Base-by-base conservation (phyloP, 169 alveolate genomes). In the Cystoisospora suis region DNA sequence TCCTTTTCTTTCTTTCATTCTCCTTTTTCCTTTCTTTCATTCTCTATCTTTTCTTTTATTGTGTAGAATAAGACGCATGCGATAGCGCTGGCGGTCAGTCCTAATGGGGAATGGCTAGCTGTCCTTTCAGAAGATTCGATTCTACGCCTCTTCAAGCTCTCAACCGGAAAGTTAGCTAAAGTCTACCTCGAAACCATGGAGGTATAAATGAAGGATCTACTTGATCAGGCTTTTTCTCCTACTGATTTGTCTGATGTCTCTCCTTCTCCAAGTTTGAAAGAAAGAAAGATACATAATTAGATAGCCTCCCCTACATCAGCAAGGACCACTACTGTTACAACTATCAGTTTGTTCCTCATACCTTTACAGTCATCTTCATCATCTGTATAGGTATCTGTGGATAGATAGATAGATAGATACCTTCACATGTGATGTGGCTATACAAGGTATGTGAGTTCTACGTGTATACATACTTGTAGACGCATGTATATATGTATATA, bases 121-220 rank as follows among this genome's bases (percentile, higher is more conserved):
- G 86, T 85, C 34, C 58, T 91, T 27, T 80, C 91, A 32, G 87
- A 69, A 3, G 94, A 91, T 61, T 56, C 53, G 65, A 85, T 75
- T 42, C 46, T 91, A 32, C 88, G 94, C 20, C 34, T 91, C 34
- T 91, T 87, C 89, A 47, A 79, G 58, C 42, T 86, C 6, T 36
- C 72, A 61, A 87, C 87, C 47, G 88, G 83, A 29, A 91, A 86
- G 45, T 69, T 91, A 40, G 9, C 75, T 17, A 81, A 83, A 6
- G 88, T 81, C 2, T 91, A 86, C 72, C 79, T 75, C 27, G 94
- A 91, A 49, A 87, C 90, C 36, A 45, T 91, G 40, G 92, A 91
- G 47, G 94, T 91, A 85, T 20, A 47, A 7, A 38, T 5, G 38
- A 32, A 7, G 42, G 15, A 3, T 17, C 4, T 20, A 27, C 59